A percentile compares a stretch with the other conserved stretches of the same genome.
These are phyloP conservation scores for Daedalea quercina DNA, from an alignment of 768 basidiomycete species.

Conservation along the genomic window DNA sequence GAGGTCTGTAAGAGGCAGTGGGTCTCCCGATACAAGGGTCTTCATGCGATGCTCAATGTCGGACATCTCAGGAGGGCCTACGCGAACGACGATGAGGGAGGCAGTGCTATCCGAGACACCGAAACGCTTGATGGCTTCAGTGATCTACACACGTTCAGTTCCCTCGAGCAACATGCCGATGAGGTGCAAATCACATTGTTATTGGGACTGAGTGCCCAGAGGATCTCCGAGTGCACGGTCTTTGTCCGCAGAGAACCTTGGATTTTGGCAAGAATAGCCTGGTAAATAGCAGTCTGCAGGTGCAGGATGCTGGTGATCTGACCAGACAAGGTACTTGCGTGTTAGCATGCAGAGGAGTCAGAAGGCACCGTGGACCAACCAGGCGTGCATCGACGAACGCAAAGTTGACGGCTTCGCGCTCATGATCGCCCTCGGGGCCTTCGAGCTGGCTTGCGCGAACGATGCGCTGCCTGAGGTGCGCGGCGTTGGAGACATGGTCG, in stretches of 20 bases:
- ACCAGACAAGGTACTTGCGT: background rate
- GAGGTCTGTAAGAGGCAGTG: slow-evolving; percentile 41
- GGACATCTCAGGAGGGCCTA: slow-evolving; percentile 36
- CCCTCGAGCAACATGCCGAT: background rate
- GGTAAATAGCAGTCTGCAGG: slow-evolving; percentile 77
- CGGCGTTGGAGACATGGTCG: slow-evolving; percentile 56
- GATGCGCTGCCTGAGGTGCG: slow-evolving; percentile 55
- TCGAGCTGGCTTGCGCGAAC: slow-evolving; percentile 57
- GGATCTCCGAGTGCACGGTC: slow-evolving; percentile 85
- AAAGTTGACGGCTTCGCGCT: slow-evolving; percentile 79
- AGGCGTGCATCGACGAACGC: slow-evolving; percentile 84
- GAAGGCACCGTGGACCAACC: slow-evolving; percentile 39
- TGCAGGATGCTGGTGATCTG: slow-evolving; percentile 81
- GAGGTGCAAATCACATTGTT: slow-evolving; percentile 57
- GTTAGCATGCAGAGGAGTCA: background rate
- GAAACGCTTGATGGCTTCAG: slow-evolving; percentile 81
- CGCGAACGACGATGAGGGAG: slow-evolving; percentile 66
- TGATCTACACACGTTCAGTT: slow-evolving; percentile 48
- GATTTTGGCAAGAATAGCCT: slow-evolving; percentile 66
- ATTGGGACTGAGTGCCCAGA: slow-evolving; percentile 82
- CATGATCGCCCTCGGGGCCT: slow-evolving; percentile 55
- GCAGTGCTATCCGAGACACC: slow-evolving; percentile 67
- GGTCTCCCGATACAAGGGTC: slow-evolving; percentile 49
- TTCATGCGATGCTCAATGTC: slow-evolving; percentile 50
- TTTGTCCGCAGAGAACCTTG: slow-evolving; percentile 65